Base-by-base conservation (phyloP, 2,329 filamentous ascomycete species). In the Aurifilum marmelostoma region DNA sequence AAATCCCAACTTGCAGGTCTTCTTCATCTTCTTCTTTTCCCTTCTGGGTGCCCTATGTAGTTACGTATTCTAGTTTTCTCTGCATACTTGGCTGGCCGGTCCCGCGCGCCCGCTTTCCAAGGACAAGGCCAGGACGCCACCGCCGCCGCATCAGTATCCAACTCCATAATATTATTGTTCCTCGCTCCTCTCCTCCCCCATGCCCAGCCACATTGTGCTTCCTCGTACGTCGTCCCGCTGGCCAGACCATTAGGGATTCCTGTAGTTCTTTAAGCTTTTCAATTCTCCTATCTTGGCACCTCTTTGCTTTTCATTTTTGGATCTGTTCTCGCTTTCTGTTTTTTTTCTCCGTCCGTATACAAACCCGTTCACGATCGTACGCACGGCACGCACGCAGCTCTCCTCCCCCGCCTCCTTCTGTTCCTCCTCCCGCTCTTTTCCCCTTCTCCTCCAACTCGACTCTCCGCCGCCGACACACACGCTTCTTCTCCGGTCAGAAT, bases 401-500 rank as follows among this genome's bases (percentile, higher is more conserved):
- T 47, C 43, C 5, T 47, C 43, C 21, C 18, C 21, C 21, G 27
- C n/a, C 4, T 41, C 34, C 21, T 27, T 37, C 11, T 24, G 7
- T 41, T 21, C 5, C n/a, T 14, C 9, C 7, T 11, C n/a, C n/a
- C 16, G 2, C 9, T 29, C 32, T 7, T 12, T 50, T 24, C 43
- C n/a, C n/a, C 24, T 43, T 11, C 9, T 9, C 37, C 39, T 21
- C 29, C 61, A 14, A 21, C 12, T 16, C 24, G 41, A 2, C 61
- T 16, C 61, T 14, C 41, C n/a, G 21, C 27, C 24, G 9, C 21
- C 59, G 37, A 24, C n/a, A 37, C 37, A n/a, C 43, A 21, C n/a
- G n/a, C 18, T 50, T 7, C 6, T 14, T 32, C 24, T 34, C 24
- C 41, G 39, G 56, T 29, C 68, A 69, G 34, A 47, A 63, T 62